Base-by-base conservation (phyloP, 257 asterid species). In the Voacanga thouarsii region DNA sequence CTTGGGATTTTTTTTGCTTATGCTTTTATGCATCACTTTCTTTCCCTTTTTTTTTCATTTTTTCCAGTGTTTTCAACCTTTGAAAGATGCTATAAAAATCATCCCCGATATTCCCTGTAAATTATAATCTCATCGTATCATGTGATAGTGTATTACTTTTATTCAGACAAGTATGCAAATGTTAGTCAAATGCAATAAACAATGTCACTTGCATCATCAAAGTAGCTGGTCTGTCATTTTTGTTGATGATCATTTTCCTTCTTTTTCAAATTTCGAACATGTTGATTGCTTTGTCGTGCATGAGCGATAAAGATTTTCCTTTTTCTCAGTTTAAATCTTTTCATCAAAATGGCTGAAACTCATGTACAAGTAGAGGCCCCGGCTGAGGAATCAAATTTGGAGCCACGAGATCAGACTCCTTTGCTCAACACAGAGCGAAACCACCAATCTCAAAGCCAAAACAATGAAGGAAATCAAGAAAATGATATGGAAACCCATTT, bases 271-370 rank as follows among this genome's bases (percentile, higher is more conserved):
- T 24, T 51, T 24, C 7, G 30, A 74, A 73, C 19, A 33, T 53
- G 33, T 53, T 18, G 24, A 5, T 9, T 37, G 49, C 23, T 73
- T 55, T 75, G 11, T 21, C 70, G 12, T 19, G 12, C 12, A 74
- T 41, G 21, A 24, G 5, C 8, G 56, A 56, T 56, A 44, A 74
- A 74, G 43, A 33, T 41, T 19, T 14, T 45, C 1, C 63, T 60
- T 43, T 74, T 68, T 67, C 12, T 21, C 9, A 2, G 73, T 41
- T 68, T 68, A 67, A 39, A 28, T 63, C 8, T 63, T 37, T 74
- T 57, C 2, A 4, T 23, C 59, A 68, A 78, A 44, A 92, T 92
- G 97, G 97, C 93, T 19, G 90, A 88, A 67, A 80, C 24, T 75
- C 90, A 79, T 74, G 82, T 82, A 80, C 90, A 81, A 45, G 86